Evolutionary conservation across 2,329 filamentous ascomycete genomes (phyloP), one percentile per base, ranked within the genome.

Genomic region (Clarireedia homoeocarpa): DNA sequence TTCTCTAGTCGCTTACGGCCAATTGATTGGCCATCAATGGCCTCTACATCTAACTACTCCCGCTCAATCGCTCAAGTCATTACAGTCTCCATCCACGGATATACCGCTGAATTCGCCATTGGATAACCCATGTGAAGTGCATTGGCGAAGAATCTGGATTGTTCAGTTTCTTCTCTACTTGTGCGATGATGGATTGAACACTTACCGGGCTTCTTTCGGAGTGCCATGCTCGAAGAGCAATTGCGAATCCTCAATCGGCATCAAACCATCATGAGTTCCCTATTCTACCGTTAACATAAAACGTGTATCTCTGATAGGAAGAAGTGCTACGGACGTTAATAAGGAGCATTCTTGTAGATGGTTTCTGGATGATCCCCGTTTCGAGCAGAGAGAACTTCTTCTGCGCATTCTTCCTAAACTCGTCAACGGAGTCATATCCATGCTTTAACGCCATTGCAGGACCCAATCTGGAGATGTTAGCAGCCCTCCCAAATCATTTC

Each of bases 111-210:
- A 60, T 84, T 84, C 0, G 81, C 80, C 64, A 75, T 67, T 4
- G 84, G 84, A 65, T 87, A 87, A 12, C 84, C 84, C 84, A 86
- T 87, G 63, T 87, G 84, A 60, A 84, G 66, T 34, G 80, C 72
- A 0, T 79, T 78, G 0, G 77, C 71, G 59, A 85, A 84, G 70
- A 86, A 75, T 24, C 72, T 66, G 38, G 27, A 1, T 26, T 4
- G 44, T 15, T 60, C n/a, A 61, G 46, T 20, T 17, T 45, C 6
- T 20, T 26, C 3, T 2, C 26, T 50, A 4, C 20, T 1, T n/a
- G 14, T 12, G 40, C 15, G 2, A 10, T 9, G 15, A 38, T 26
- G 9, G 2, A n/a, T 26, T 14, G 20, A 6, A n/a, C 20, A 49
- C 62, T 52, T 60, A 84, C 49, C 83, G 75, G 10, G 75, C 81